Evolutionary conservation across 306 rosid species (phyloP), one percentile per base, ranked within the genome.

Genomic region (Rosa rugosa): DNA sequence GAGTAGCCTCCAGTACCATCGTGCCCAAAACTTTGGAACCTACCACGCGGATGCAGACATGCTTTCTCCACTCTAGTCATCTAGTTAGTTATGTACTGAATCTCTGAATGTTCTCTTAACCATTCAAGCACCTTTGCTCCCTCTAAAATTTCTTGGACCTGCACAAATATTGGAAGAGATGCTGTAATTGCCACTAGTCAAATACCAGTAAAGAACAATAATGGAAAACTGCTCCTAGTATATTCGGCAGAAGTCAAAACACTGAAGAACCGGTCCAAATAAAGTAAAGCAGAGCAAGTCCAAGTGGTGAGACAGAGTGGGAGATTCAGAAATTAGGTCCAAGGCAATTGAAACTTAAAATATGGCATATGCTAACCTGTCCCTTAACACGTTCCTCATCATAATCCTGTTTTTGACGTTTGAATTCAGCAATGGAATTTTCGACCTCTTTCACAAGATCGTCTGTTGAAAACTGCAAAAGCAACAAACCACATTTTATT

Each of bases 41-140:
- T 71, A 47, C 44, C 36, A 5, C 45, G 9, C 63, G 4, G 6
- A 27, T 0, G 2, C 54, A 23, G 5, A 23, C 66, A 23, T 17
- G 59, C 54, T 9, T 34, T 41, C 16, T 45, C 40, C 45, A 17
- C 57, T 51, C 68, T 47, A n/a, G 77, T 92, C 83, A 92, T 78
- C 73, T 82, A 41, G 90, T 92, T 82, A 41, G 90, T 92, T 75
- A 89, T 73, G 79, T 85, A 92, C 74, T 89, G 87, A 82, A 94
- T 74, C 67, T 87, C 97, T 59, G 97, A 89, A 56, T 89, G 88
- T 77, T 92, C 98, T 90, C 88, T 91, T 84, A 95, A 79, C 98
- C 98, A 95, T 86, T 95, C 98, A 79, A 95, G 98, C 82, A 95
- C 99, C 87, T 91, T 95, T 70, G 99, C 97, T 75, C 98, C 99